Evolutionary conservation across 352 stramenopile species (phyloP).

Genomic region (Thalassiosira livingstoniorum): DNA sequence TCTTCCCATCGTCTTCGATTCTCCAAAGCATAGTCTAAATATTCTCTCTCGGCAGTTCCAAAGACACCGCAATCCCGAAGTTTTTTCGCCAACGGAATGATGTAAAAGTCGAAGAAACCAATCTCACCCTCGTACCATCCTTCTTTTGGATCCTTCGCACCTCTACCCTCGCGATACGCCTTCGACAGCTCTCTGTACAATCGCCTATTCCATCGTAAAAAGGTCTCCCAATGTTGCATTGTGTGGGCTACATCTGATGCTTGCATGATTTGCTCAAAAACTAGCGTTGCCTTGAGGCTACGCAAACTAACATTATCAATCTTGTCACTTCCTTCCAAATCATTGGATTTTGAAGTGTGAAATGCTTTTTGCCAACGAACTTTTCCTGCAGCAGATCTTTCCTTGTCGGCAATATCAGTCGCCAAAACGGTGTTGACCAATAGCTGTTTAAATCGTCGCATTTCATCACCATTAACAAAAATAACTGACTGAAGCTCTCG

Average conservation of each 20-base stretch:
- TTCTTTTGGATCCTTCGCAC: slow-evolving; percentile 29
- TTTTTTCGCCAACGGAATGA: slow-evolving; percentile 59
- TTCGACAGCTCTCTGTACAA: slow-evolving; percentile 51
- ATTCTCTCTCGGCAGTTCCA: slow-evolving; percentile 30
- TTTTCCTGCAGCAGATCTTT: slow-evolving; percentile 20
- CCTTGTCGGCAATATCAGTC: slow-evolving; percentile 65
- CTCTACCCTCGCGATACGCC: slow-evolving; percentile 46
- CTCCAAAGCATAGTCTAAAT: slow-evolving; percentile 43
- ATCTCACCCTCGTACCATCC: slow-evolving; percentile 62
- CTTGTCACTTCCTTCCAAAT: background rate
- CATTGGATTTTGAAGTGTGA: slow-evolving; percentile 17
- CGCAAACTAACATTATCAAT: slow-evolving; percentile 29
- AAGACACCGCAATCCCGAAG: slow-evolving; percentile 45
- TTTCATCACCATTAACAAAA: slow-evolving; percentile 54
- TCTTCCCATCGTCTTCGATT: slow-evolving; percentile 42
- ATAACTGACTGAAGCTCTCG: slow-evolving; percentile 55
- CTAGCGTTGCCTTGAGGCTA: slow-evolving; percentile 40
- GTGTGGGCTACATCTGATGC: slow-evolving; percentile 58
- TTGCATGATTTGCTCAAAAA: slow-evolving; percentile 64
- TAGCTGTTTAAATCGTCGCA: slow-evolving; percentile 61
- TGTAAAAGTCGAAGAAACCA: slow-evolving; percentile 67
- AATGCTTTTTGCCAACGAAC: slow-evolving; percentile 50
- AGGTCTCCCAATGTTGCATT: slow-evolving; percentile 63
- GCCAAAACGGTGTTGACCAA: slow-evolving; percentile 47
- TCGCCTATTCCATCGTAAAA: slow-evolving; percentile 58